Evolutionary conservation across 352 stramenopile species (phyloP), one percentile per base, ranked within the genome.

Genomic region (Globisporangium uncinulatum): DNA sequence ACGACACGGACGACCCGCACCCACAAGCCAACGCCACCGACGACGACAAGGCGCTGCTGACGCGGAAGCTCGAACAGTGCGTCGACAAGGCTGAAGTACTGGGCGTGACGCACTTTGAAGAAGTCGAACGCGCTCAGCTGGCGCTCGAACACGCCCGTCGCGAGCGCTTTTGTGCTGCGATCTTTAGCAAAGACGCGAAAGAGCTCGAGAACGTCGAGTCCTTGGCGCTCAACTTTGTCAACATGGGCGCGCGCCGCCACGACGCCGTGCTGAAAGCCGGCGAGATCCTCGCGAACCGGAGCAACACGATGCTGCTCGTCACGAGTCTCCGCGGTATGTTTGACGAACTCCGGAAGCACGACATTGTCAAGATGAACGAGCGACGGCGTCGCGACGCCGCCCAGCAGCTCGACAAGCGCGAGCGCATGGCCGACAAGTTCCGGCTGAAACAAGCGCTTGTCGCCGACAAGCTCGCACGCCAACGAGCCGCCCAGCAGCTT

Each of bases 311-410:
- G 66, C 64, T 89, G 29, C 66, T 92, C 20, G 81, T 84, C 2
- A 76, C 67, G 29, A 87, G 69, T 48, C 65, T 92, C 19, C 67
- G 81, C 17, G 67, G 59, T 3, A 83, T 87, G 64, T 89, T 92
- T 59, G 77, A 92, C 45, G 73, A 89, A 48, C 61, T 89, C 49
- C 76, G 81, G 42, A 81, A 87, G 51, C 74, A 76, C 6, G 81
- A 92, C 41, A 67, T 92, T 5, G 76, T 82, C 54, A 92, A 92
- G 51, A 87, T 92, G 79, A 79, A 86, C 21, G 81, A 88, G 37
- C 74, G 79, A 39, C 63, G 81, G 3, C 71, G 69, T 6, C 81
- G 79, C 17, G 79, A 92, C 56, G 74, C 71, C 1, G 51, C 62
- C 1, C 88, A 89, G 59, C 65, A 79, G 17, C 54, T 73, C 0